Percentiles rank a stretch among this genome's conserved stretches.
phyloP scores from a whole-genome alignment of 306 rosid genomes.

The Coriaria nepalensis region DNA sequence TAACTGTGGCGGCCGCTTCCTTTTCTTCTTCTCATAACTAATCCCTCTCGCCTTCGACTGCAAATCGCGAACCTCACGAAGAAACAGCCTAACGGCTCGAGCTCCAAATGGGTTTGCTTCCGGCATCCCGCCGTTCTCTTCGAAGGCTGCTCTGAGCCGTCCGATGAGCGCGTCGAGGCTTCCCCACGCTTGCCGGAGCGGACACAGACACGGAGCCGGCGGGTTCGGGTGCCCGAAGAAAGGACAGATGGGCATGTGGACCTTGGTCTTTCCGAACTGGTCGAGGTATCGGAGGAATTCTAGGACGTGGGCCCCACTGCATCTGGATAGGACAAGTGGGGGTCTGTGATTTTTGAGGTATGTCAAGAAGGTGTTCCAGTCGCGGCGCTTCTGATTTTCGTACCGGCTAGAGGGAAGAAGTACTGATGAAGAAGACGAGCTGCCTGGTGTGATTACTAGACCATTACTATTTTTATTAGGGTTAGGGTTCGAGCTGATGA shows the following conservation, averaged over 20 bases:
- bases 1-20: conserved; percentile 53
- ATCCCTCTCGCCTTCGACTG: conserved; percentile 98
- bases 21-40: conserved; percentile 92
- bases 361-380: conserved; percentile 97
- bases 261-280: conserved; percentile 94
- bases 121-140: conserved; percentile 91
- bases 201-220: conserved; percentile 96
- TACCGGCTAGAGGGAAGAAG: conserved; percentile 51
- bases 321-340: conserved; percentile 80
- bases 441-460: background rate
- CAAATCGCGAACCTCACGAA: conserved; percentile 92
- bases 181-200: conserved; percentile 95
- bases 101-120: conserved; percentile 96
- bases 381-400: conserved; percentile 93
- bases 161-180: conserved; percentile 97
- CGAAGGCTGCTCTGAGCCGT: conserved; percentile 88
- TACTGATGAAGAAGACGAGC: conserved; percentile 30
- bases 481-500: conserved; percentile 3
- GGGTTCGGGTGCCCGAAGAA: conserved; percentile 92
- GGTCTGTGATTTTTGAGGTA: conserved; percentile 92
- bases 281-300: conserved; percentile 92
- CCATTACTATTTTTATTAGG: too few relatives aligned
- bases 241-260: conserved; percentile 85
- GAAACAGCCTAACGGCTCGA: conserved; percentile 83
- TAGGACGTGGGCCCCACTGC: conserved; percentile 97